Base-by-base conservation (phyloP, 2,329 filamentous ascomycete species). In the Neurospora sp. region DNA sequence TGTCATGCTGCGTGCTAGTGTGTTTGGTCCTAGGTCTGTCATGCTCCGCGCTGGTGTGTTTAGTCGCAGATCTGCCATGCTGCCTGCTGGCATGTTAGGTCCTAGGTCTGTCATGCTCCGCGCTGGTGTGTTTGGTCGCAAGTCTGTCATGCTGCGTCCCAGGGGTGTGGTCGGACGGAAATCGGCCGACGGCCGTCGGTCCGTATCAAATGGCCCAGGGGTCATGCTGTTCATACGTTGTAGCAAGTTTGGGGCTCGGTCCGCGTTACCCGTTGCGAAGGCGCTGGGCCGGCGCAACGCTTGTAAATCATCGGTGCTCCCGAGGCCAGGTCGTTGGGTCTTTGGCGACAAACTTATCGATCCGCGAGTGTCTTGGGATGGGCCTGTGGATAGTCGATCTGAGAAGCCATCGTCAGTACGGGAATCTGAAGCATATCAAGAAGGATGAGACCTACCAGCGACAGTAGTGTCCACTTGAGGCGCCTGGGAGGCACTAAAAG, bases 171-270 rank as follows among this genome's bases (percentile, higher is more conserved):
- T 62, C 23, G 52, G 52, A 62, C 12, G 71, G 70, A 36, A 67
- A 70, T 62, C 74, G 36, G 70, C 43, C 1, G 75, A 75, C 12
- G 75, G 75, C 73, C 79, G 80, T 73, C 80, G 79, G 72, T 76
- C 79, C 39, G 83, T 78, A 72, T 88, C 87, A 74, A 92, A 91
- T 0, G 90, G 89, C 0, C 88, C 89, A 1, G 89, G 87, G 1
- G 87, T 84, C 75, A 92, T 89, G 8, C 82, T 85, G 73, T 91
- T 86, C 83, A 92, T 87, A 68, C 88, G 85, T 72, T 87, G 84
- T 74, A 91, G 75, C 37, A 92, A 75, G 43, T 76, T 82, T 6
- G 77, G 75, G 2, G 74, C 73, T 67, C 78, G 77, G 71, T 80
- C 82, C 72, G 79, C 52, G 78, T 79, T 40, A 76, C 72, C 38